phyloP scores from a whole-genome alignment of 208 protist species.

The Trichomonas gallinae region DNA sequence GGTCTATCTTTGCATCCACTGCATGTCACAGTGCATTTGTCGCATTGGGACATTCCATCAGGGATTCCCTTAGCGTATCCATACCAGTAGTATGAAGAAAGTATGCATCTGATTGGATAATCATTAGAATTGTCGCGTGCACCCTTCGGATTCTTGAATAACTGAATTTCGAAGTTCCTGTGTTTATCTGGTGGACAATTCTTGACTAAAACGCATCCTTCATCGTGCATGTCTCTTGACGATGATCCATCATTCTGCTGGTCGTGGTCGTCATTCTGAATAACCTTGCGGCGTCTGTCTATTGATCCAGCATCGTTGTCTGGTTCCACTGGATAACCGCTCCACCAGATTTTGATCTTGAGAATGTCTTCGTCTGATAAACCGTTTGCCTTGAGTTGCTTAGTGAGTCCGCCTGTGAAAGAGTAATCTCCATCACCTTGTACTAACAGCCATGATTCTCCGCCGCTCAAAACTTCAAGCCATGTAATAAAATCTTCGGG shows the following conservation, averaged over 20 bases:
- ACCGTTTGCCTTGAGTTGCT: conserved; percentile 33
- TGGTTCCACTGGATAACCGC: conserved; percentile 45
- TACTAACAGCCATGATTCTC: conserved; percentile 44
- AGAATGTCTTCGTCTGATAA: conserved; percentile 42
- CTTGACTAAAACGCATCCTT: conserved; percentile 47
- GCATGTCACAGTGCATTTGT: conserved; percentile 29
- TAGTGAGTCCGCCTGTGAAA: conserved; percentile 36
- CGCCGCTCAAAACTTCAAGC: conserved; percentile 48
- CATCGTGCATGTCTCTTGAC: conserved; percentile 50
- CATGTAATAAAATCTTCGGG: conserved; percentile 49
- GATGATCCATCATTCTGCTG: conserved; percentile 45
- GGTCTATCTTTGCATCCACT: conserved; percentile 24
- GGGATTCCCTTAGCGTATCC: conserved; percentile 32
- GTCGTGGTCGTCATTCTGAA: conserved; percentile 55
- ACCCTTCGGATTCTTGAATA: conserved; percentile 45
- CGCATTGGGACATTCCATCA: conserved; percentile 42
- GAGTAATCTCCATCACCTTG: conserved; percentile 41
- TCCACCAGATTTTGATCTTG: conserved; percentile 55
- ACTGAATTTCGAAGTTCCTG: conserved; percentile 44
- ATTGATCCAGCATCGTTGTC: neutral
- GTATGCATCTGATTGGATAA: conserved; percentile 44
- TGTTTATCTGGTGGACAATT: conserved; percentile 33
- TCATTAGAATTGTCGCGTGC: conserved; percentile 50
- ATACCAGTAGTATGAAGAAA: conserved; percentile 42
- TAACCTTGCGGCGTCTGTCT: conserved; percentile 27